Conservation (phyloP, 2,329 filamentous ascomycete genomes). For the Claviceps monticola region DNA sequence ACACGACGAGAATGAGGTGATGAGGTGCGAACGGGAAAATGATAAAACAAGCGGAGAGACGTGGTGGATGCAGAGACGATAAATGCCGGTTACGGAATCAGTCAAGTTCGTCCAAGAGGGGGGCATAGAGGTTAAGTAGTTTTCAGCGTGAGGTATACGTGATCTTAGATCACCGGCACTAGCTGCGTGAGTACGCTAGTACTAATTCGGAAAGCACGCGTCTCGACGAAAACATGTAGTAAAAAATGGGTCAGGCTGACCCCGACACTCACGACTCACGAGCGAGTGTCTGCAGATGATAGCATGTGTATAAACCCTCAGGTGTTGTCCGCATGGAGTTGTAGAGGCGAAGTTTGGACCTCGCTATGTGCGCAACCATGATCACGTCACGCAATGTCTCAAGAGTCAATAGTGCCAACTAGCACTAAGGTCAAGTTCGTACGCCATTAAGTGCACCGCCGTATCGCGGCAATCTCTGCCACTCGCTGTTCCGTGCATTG, state of each 20-base stretch:
- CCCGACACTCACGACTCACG: neutral
- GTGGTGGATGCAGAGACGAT: constrained; percentile 23
- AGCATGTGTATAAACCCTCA: neutral
- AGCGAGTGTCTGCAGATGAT: neutral
- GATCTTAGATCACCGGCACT: constrained; percentile 35
- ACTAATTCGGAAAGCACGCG: constrained; percentile 19
- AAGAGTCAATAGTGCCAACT: neutral
- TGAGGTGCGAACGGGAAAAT: constrained; percentile 6
- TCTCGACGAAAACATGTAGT: constrained; percentile 5
- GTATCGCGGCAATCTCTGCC: neutral
- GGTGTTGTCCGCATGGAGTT: too few species aligned
- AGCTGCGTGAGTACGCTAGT: constrained; percentile 13
- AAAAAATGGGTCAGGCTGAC: constrained; percentile 14
- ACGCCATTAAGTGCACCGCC: neutral
- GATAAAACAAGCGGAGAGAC: constrained; percentile 9
- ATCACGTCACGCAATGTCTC: neutral
- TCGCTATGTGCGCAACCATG: neutral
- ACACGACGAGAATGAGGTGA: neutral
- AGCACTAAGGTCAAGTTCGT: neutral
- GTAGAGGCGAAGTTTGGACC: too few species aligned
- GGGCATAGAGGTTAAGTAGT: constrained; percentile 40
- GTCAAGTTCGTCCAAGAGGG: constrained; percentile 27
- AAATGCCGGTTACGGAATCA: constrained; percentile 21
- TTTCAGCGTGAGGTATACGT: constrained; percentile 32
- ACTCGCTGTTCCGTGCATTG: neutral